Conservation (phyloP, 2,329 filamentous ascomycete species). For the Cordyceps cicadae region DNA sequence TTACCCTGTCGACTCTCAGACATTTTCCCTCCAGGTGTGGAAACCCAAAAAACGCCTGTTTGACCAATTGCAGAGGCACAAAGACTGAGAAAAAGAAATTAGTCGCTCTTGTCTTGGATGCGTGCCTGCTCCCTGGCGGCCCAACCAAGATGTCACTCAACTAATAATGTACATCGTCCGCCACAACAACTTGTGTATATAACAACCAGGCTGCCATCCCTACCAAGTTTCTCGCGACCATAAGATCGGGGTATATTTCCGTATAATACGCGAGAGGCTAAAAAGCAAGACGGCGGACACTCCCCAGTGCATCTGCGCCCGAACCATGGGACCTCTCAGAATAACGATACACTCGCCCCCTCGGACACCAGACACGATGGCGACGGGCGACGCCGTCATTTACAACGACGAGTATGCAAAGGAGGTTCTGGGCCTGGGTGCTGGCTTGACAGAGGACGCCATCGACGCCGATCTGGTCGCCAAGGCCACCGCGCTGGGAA, state of each 20-base stretch:
- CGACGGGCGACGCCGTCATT: neutral
- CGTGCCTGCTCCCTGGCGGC: neutral
- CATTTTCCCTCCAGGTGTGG: conserved; percentile 3
- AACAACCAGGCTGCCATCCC: neutral
- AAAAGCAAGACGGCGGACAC: no score
- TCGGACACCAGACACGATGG: neutral
- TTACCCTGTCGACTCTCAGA: conserved; percentile 6
- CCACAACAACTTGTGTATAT: neutral
- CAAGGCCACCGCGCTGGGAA: conserved; percentile 29
- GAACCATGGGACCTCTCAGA: neutral
- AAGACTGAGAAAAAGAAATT: neutral
- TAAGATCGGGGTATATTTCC: neutral
- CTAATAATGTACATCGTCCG: neutral
- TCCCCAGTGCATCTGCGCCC: no score
- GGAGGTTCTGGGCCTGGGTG: conserved; percentile 30
- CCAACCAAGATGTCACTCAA: neutral
- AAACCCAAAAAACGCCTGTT: neutral
- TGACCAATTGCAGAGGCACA: neutral
- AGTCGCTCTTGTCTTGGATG: conserved; percentile 4
- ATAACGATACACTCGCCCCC: neutral
- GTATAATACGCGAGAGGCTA: neutral
- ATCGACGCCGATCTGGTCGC: conserved; percentile 30
- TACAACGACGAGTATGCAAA: neutral
- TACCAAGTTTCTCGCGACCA: neutral
- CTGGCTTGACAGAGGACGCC: conserved; percentile 29